Evolutionary conservation across 169 alveolate genomes (phyloP).

Genomic region (Theileria orientalis): DNA sequence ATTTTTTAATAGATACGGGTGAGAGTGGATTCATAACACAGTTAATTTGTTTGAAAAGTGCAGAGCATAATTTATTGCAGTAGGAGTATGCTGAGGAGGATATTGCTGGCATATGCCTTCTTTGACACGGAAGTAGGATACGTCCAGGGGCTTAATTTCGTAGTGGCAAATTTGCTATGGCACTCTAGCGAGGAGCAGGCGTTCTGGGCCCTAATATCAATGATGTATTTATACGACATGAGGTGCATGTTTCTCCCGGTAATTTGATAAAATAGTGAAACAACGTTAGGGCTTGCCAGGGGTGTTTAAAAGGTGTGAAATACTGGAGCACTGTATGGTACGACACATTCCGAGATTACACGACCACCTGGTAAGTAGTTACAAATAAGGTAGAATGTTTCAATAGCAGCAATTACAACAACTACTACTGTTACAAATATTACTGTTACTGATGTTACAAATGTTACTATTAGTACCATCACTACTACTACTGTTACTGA

Average conservation of each 20-base stretch:
- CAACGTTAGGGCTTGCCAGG: slow-evolving; percentile 56
- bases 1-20: slow-evolving; percentile 50
- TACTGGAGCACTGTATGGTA: slow-evolving; percentile 48
- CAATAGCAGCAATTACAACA: background rate
- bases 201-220: slow-evolving; percentile 68
- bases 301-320: slow-evolving; percentile 56
- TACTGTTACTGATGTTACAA: background rate
- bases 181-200: slow-evolving; percentile 82
- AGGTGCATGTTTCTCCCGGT: slow-evolving; percentile 76
- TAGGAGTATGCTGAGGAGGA: slow-evolving; percentile 44
- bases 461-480: too few relatives aligned
- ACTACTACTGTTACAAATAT: too few relatives aligned
- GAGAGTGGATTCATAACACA: too few relatives aligned
- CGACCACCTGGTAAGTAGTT: slow-evolving; percentile 47
- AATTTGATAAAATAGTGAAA: background rate
- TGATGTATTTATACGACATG: slow-evolving; percentile 77
- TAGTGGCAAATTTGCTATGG: slow-evolving; percentile 82
- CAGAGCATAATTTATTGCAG: background rate
- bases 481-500: too few relatives aligned
- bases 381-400: too few relatives aligned
- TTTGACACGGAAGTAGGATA: slow-evolving; percentile 76
- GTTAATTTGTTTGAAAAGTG: too few relatives aligned
- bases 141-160: slow-evolving; percentile 85
- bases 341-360: slow-evolving; percentile 37
- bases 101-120: slow-evolving; percentile 58